Base-by-base conservation (phyloP, 148 eudicot genomes). In the Nepenthes gracilis region DNA sequence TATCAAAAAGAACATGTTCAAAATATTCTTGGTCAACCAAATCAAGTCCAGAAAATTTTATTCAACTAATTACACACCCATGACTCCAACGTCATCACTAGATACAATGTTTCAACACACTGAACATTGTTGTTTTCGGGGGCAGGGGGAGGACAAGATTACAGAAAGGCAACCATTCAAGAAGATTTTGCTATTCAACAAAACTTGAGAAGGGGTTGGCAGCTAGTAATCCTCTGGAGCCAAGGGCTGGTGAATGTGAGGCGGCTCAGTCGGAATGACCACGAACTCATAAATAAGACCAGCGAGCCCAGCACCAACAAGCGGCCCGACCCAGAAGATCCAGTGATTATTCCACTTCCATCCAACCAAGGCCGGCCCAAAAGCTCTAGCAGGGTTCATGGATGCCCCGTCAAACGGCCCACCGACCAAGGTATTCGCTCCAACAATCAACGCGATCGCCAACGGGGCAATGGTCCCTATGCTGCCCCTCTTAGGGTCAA, bases 321-420 rank as follows among this genome's bases (percentile, higher is more conserved):
- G 13, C 15, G 68, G 68, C 5, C 68, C 68, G 2, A 65, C 68
- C 68, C 68, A 65, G 32, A 56, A 65, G 43, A 65, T 57, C 68
- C 68, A 65, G 8, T 65, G 68, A 52, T 65, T 45, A 6, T 43
- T 10, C 68, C 68, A 65, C 48, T 61, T 65, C 68, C 68, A 65
- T 0, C 68, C 68, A 5, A 65, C 61, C 33, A 65, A 61, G 34
- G 68, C 60, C 6, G 68, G 54, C 37, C 68, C 68, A 35, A 65
- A 65, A 5, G 68, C 68, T 12, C 68, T 65, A 10, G 68, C 68
- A 8, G 68, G 68, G 53, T 65, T 65, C 68, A 65, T 65, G 6
- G 68, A 65, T 12, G 61, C 68, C 40, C 68, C 68, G 47, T 65
- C 68, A 35, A 65, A 65, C 6, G 68, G 68, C 3, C 68, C 68